Base-by-base conservation (phyloP, 2,329 filamentous ascomycete species). In the Colletotrichum zoysiae region DNA sequence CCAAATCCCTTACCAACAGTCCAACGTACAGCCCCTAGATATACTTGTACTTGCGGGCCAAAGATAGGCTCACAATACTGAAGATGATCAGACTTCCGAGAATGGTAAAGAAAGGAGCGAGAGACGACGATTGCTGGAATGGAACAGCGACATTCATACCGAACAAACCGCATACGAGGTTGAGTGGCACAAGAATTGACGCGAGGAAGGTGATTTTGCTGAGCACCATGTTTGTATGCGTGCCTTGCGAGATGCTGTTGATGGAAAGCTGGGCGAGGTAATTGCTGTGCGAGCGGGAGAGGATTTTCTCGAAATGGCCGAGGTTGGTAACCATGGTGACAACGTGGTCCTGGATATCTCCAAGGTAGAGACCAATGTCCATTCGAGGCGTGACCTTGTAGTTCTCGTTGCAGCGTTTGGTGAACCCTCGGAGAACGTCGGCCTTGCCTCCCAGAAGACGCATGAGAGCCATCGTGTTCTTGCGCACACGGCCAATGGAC, bases 251-350 rank as follows among this genome's bases (percentile, higher is more conserved):
- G 77, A 97, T 93, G 81, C 93, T 95, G 81, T 97, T 94, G 77
- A 98, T 95, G 50, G 93, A 95, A 74, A 98, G 90, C 79, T 98
- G 96, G 1, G 96, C 95, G 48, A 99, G 88, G 79, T 99, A 98
- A 81, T 98, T 99, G 85, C 93, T 94, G 84, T 99, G 96, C 2
- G 93, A 93, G 30, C 96, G 92, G 38, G 93, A 95, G 61, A 99
- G 88, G 88, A 99, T 98, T 87, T 98, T 98, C 81, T 99, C 96
- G 76, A 97, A 98, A 80, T 99, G 96, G 1, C 91, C 91, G 77
- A 99, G 83, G 82, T 97, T 99, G 76, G 93, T 96, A 89, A 97
- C 97, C 95, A 98, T 98, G 57, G 96, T 99, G 71, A 99, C 94
- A 65, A 99, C 95, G 88, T 99, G 96, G 83, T 99, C 96, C 82